A percentile compares a stretch with the other conserved stretches of the same genome.
These are phyloP conservation scores for Aspergillus calidoustus DNA, from an alignment of 2,329 filamentous ascomycete genomes.

Conservation along the genomic window DNA sequence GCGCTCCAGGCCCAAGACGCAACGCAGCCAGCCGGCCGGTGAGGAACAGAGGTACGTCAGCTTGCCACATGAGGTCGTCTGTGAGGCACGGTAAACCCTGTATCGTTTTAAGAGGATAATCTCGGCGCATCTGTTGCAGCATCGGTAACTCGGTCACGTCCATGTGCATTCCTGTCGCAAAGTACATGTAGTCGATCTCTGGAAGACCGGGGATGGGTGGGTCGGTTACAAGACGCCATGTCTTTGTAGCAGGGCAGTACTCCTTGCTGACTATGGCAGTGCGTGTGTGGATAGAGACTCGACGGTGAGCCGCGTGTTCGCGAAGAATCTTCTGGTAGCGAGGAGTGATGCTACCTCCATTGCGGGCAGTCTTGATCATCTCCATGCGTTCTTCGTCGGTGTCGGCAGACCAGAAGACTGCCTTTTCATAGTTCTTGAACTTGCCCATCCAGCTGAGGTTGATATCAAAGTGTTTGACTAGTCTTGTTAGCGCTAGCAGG, in stretches of 20 bases:
- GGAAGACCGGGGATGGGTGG: constrained; percentile 58
- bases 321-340: constrained; percentile 70
- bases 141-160: constrained; percentile 66
- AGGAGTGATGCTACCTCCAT: constrained; percentile 77
- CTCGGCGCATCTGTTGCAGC: constrained; percentile 61
- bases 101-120: constrained; percentile 65
- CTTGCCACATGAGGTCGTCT: constrained; percentile 75
- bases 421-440: constrained; percentile 77
- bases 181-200: constrained; percentile 70
- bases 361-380: constrained; percentile 68
- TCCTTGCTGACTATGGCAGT: constrained; percentile 60
- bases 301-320: constrained; percentile 58
- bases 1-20: constrained; percentile 71
- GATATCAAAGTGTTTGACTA: constrained; percentile 77
- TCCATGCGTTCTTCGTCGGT: constrained; percentile 70
- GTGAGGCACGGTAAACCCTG: constrained; percentile 74
- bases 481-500: not conserved
- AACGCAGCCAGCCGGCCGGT: constrained; percentile 70
- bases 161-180: constrained; percentile 72
- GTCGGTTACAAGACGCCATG: constrained; percentile 58
- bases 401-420: constrained; percentile 77
- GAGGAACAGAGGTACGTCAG: constrained; percentile 74
- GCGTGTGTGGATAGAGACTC: constrained; percentile 60
- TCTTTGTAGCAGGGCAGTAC: constrained; percentile 55
- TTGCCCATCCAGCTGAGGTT: constrained; percentile 80